A percentile compares a stretch with the other conserved stretches of the same genome.
Conservation (phyloP, 768 basidiomycete genomes). For the Vararia minispora region DNA sequence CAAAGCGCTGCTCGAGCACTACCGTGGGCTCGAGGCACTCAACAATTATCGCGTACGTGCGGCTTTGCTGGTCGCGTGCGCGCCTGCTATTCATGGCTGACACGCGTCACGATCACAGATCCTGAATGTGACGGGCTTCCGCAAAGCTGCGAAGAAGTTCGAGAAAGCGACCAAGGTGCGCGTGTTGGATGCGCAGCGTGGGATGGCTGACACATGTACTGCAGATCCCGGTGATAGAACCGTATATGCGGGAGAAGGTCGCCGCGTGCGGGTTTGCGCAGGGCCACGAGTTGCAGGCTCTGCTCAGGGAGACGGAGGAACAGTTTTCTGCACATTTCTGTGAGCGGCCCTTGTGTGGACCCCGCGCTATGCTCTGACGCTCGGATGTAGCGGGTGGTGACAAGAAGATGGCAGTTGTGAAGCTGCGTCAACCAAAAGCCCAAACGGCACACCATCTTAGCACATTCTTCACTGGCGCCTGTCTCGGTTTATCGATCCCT, state of each 20-base stretch:
- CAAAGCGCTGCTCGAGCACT: conserved; percentile 75
- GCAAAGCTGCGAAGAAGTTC: conserved; percentile 80
- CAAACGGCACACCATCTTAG: conserved; percentile 57
- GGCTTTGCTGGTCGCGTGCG: background rate
- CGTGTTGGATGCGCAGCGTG: background rate
- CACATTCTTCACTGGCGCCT: conserved; percentile 64
- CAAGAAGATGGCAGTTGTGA: conserved; percentile 60
- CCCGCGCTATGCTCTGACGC: background rate
- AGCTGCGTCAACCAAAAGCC: conserved; percentile 43
- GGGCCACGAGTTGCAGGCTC: conserved; percentile 42
- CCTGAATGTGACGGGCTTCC: conserved; percentile 83
- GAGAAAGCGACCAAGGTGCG: conserved; percentile 64
- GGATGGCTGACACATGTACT: background rate
- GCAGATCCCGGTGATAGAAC: conserved; percentile 57
- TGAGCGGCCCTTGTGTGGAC: conserved; percentile 24
- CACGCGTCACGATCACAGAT: conserved; percentile 31
- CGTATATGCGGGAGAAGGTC: conserved; percentile 81
- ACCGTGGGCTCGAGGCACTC: conserved; percentile 72
- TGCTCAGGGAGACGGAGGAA: conserved; percentile 70
- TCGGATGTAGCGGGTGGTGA: conserved; percentile 46
- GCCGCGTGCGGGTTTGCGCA: conserved; percentile 59
- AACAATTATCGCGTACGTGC: conserved; percentile 78
- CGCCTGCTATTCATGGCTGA: background rate
- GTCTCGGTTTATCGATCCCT: conserved; percentile 62
- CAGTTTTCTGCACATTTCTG: conserved; percentile 71